Base-by-base conservation (phyloP, 2,329 filamentous ascomycete genomes). In the Venturia pyrina region DNA sequence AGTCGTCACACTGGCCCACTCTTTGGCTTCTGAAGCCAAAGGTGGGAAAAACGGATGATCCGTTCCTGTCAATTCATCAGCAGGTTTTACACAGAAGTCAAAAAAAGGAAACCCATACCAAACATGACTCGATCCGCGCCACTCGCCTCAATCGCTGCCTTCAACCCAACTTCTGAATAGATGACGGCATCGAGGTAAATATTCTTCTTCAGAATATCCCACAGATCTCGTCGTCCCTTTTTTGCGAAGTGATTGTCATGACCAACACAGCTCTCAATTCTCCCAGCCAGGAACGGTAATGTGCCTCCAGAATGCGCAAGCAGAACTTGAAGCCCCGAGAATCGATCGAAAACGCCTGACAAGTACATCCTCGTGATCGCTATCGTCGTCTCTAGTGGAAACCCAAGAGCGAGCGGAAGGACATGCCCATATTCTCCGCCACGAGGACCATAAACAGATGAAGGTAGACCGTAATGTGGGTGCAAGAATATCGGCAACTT, bases 371-470 rank as follows among this genome's bases (percentile, higher is more conserved):
- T 82, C 4, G 90, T 86, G 1, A 96, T 87, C 0, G 92, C 91
- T 70, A 97, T 93, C 1, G 93, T 96, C 0, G 93, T 97, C 77
- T 97, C 93, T 70, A 97, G 85, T 0, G 93, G 92, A 73, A 96
- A 96, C 0, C 93, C 93, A 3, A 97, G 79, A 0, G 91, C 90
- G 0, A 97, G 80, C 0, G 92, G 90, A 2, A 97, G 81, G 0
- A 96, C 91, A 74, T 96, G 93, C 0, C 93, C 93, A 73, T 96
- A 96, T 41, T 84, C 82, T 67, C 88, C 87, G 0, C 84, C 85
- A 8, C 88, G 81, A 0, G 89, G 85, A 0, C 93, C 93, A 78
- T 90, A 96, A 3, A 96, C 90, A 10, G 86, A 84, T 67, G 85
- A 84, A 0, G 91, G 92, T 2, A 97, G 83, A 1, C 93, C 93